Base-by-base conservation (phyloP, 1,139 yeast genomes). In the Candida neerlandica region DNA sequence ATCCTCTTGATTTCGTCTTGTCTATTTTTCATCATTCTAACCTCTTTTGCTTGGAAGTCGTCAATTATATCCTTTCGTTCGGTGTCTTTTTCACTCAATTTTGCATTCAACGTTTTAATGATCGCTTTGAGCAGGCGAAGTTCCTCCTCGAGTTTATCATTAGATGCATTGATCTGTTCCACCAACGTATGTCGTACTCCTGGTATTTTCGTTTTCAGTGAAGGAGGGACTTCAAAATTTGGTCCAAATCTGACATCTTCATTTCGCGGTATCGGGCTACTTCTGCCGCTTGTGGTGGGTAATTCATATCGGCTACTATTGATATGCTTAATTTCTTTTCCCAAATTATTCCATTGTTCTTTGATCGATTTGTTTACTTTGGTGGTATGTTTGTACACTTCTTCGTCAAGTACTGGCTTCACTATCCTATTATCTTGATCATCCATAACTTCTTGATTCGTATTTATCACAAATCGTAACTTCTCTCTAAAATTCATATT, bases 21-120 rank as follows among this genome's bases (percentile, higher is more conserved):
- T 12, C 34, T n/a, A 34, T 5, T 34, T 21, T 42, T 33, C 30
- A 33, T 33, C 39, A 42, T 33, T 14, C 33, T 21, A 21, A 33
- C 26, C 23, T 42, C 45, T 12, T 42, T 42, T 23, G 39, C 39
- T 14, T 33, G 39, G n/a, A 42, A 42, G 14, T 42, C 45, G 14
- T 34, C 40, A 15, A 42, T 42, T 23, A 42, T 21, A 21, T 42
- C 45, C 15, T 42, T 42, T 6, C 39, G 38, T 33, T 42, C 45
- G 11, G n/a, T 33, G 7, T 21, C 37, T 15, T 42, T 33, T 15
- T 34, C 32, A 7, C 21, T 23, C 14, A 42, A 30, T 16, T 32
- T 21, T 12, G n/a, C n/a, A 21, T 11, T 34, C 32, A 42, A 42
- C 14, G 40, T 10, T 42, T 33, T 10, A 21, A 33, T 42, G 3